Evolutionary conservation across 139 green algal genomes (phyloP), one percentile per base, ranked within the genome.

Genomic region (Axilococcus clingmanii): DNA sequence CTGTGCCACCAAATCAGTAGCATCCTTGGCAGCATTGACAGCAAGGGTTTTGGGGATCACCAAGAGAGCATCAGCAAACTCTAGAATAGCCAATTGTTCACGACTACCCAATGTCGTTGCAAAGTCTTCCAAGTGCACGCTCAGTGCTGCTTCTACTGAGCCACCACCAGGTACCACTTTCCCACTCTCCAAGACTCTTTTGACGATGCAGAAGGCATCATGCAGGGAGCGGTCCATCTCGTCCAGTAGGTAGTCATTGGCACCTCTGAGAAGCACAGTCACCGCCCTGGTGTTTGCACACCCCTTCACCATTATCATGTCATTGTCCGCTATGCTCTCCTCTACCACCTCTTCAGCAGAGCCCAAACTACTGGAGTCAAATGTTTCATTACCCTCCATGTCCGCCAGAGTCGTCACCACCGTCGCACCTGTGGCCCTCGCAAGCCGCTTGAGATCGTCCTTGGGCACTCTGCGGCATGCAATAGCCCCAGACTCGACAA

Each of bases 221-320:
- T 99, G 92, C 45, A 99, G 61, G 4, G 79, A 87, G 44, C 91
- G 73, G 64, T 99, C 92, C 76, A 98, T 92, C 74, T 99, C 92
- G 66, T 98, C 92, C 27, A 99, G 78, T 79, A 97, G 86, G 79
- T 94, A 96, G 68, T 99, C 92, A 64, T 98, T 98, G 25, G 92
- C 92, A 29, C 92, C 92, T 5, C 92, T 78, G 43, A 97, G 71
- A 53, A 97, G 77, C 42, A 97, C 69, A 8, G 74, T 71, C 22
- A 74, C 66, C 16, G 79, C 62, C 2, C 49, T 50, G 15, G 36
- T 69, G 48, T 61, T 77, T 22, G 11, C 24, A 55, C 71, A 76
- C 12, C 83, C 81, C 48, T 75, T 74, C 46, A 93, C 62, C 67
- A 93, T 77, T 22, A 93, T 65, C 55, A 94, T 64, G 46, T 95